Evolutionary conservation across 2,329 filamentous ascomycete species (phyloP), one percentile per base, ranked within the genome.

Genomic region (Xylariaceae sp.): DNA sequence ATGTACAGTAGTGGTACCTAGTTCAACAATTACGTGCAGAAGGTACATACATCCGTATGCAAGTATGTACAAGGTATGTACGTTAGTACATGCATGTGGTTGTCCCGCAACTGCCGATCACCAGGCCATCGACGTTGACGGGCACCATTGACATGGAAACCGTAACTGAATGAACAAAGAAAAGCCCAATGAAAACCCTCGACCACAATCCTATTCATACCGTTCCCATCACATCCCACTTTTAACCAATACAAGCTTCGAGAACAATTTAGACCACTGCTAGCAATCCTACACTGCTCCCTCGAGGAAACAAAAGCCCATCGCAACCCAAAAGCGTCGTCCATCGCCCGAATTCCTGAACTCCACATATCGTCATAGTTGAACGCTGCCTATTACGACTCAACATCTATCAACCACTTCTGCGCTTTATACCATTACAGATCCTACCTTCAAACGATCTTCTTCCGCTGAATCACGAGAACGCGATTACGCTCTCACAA

Each of bases 61-160:
- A 26, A n/a, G n/a, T 26, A 26, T 26, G 32, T 10, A 37, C 26
- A 29, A 10, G 26, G 6, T 29, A 29, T 10, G 26, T 10, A 29
- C 26, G 10, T 5, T 10, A 29, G 26, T 10, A 29, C 26, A 12
- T 37, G 32, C 12, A 37, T 14, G 12, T 37, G 32, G 19, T 46
- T 53, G 49, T 59, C 48, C 58, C 61, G 58, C 54, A 61, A 54
- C 55, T 53, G 54, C 61, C 56, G 61, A 61, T 59, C 59, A 59
- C 54, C 54, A 52, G 59, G 44, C 50, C 56, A 61, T 59, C 48
- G 52, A 56, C 49, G 47, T 50, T 20, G 44, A 32, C 26, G 40
- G 29, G 12, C 16, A 26, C n/a, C 20, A 40, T 40, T 21, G 26
- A 18, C 26, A 40, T 18, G 32, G 32, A 37, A 37, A 37, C 32